Evolutionary conservation across 257 asterid species (phyloP), one percentile per base, ranked within the genome.

Genomic region (Thymus mandschuricus): DNA sequence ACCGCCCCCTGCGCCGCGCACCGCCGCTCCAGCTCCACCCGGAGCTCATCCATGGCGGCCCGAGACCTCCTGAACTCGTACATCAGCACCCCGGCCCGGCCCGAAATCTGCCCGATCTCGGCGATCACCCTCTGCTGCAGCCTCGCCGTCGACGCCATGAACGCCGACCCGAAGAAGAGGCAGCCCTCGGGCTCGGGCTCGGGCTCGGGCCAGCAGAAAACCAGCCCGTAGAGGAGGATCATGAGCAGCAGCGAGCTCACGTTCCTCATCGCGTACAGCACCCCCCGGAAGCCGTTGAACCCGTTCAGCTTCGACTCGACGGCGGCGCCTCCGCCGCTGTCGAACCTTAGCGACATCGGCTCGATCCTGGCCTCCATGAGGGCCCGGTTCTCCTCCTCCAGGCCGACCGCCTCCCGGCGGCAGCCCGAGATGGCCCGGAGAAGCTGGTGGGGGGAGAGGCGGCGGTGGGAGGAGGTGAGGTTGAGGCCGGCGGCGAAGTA

Each of bases 241-340:
- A 82, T 87, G 51, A 92, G 79, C 54, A 92, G 51, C 29, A 85
- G 79, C 4, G 97, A 88, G 44, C 92, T 89, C 0, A 89, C 98
- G 66, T 92, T 88, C 56, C 96, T 88, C 97, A 92, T 92, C 64
- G 98, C 96, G 45, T 83, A 89, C 0, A 92, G 83, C 10, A 89
- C 97, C 52, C 97, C 97, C 29, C 96, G 76, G 85, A 92, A 92
- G 0, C 98, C 96, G 64, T 80, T 89, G 82, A 89, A 92, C 5
- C 96, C 98, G 49, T 89, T 88, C 35, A 92, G 87, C 67, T 88
- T 92, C 45, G 98, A 92, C 77, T 89, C 96, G n/a, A n/a, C 2
- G 86, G 74, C 1, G 84, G 76, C 0, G 85, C 88, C 45, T 63
- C 77, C n/a, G n/a, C n/a, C n/a, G 45, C 85, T 96, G 31, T 86